These are phyloP conservation scores for Cutaneotrichosporon daszewskae DNA, from an alignment of 1,284 basidiomycete species.

Conservation along the genomic window DNA sequence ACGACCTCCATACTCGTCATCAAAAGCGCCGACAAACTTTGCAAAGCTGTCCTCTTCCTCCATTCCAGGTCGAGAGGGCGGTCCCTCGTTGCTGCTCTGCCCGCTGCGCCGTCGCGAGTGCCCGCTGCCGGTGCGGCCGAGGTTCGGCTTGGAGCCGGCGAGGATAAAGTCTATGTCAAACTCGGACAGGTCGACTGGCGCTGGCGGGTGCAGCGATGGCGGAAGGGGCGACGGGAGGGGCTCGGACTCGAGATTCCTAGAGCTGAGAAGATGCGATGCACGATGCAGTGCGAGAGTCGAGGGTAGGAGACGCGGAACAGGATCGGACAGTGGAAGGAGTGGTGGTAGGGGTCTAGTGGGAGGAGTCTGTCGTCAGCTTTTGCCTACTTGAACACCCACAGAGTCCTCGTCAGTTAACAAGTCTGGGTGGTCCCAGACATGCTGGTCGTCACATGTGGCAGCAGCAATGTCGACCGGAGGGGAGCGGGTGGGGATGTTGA, in stretches of 20 bases:
- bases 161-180: conserved; percentile 51
- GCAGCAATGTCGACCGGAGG: neutral
- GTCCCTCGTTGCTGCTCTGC: neutral
- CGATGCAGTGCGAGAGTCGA: conserved; percentile 46
- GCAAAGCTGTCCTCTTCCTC: conserved; percentile 49
- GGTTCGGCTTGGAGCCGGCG: conserved; percentile 39
- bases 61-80: conserved; percentile 15
- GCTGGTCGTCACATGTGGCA: conserved; percentile 13
- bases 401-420: neutral
- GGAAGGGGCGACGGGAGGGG: conserved; percentile 46
- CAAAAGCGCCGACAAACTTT: conserved; percentile 49
- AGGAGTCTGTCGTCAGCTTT: conserved; percentile 1
- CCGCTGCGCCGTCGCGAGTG: conserved; percentile 1
- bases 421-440: conserved; percentile 16
- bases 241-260: conserved; percentile 41
- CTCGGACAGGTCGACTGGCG: conserved; percentile 47
- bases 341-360: conserved; percentile 41
- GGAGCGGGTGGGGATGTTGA: conserved; percentile 12
- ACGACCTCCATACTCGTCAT: conserved; percentile 48
- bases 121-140: conserved; percentile 20
- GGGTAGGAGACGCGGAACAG: conserved; percentile 44
- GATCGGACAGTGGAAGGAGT: conserved; percentile 45
- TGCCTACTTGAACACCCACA: neutral
- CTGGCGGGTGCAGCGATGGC: conserved; percentile 44
- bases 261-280: conserved; percentile 42